These are phyloP conservation scores for Gymnopilus junonius DNA, from an alignment of 768 basidiomycete genomes.

Conservation along the genomic window DNA sequence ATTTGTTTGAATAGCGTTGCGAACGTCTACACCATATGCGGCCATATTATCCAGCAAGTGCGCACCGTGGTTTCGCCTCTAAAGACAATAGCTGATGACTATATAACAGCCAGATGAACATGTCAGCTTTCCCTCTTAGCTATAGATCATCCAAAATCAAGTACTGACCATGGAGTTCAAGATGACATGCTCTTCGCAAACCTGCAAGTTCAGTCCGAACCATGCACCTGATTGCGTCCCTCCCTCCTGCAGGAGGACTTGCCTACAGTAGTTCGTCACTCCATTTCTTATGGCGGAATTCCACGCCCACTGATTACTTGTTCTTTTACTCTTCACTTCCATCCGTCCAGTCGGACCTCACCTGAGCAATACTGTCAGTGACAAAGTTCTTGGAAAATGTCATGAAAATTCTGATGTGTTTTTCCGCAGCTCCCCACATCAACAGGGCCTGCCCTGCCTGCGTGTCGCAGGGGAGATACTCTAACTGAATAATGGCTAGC, in stretches of 20 bases:
- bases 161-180: constrained; percentile 25
- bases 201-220: constrained; percentile 59
- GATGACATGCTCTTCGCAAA: constrained; percentile 48
- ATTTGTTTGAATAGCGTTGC: constrained; percentile 43
- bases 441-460: neutral
- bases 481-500: neutral
- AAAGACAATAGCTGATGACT: neutral
- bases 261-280: constrained; percentile 27
- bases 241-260: constrained; percentile 44
- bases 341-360: constrained; percentile 19
- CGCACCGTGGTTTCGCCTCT: neutral
- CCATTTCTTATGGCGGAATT: neutral
- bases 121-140: constrained; percentile 28
- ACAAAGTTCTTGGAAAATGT: neutral
- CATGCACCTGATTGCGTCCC: constrained; percentile 48
- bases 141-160: constrained; percentile 11
- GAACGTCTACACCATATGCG: constrained; percentile 52
- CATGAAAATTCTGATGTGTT: neutral
- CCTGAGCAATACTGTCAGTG: constrained; percentile 32
- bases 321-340: neutral
- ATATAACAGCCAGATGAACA: constrained; percentile 31
- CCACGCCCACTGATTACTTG: neutral
- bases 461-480: neutral
- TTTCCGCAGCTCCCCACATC: neutral
- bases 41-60: constrained; percentile 36